These are phyloP conservation scores for Metschnikowia aberdeeniae DNA, from an alignment of 805 yeast species.

Conservation along the genomic window DNA sequence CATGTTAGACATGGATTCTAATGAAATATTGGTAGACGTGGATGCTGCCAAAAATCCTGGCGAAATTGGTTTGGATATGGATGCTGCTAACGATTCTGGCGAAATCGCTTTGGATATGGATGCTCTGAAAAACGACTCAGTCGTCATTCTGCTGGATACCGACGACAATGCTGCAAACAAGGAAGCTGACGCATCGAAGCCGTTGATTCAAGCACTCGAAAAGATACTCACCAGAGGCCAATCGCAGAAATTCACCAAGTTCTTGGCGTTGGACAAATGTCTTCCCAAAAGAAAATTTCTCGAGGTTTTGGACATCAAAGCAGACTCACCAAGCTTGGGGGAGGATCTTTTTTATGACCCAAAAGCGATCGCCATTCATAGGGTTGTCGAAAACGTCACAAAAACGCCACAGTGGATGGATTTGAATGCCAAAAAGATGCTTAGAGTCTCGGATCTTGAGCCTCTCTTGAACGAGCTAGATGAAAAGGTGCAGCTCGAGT, in stretches of 20 bases:
- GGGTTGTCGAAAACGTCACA: slow-evolving; percentile 29
- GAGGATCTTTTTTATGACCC: slow-evolving; percentile 24
- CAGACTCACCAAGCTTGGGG: background rate
- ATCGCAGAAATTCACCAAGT: slow-evolving; percentile 44
- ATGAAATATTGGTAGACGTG: background rate
- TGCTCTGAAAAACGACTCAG: background rate
- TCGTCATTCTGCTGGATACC: background rate
- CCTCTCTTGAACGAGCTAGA: slow-evolving; percentile 19
- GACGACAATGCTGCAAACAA: background rate
- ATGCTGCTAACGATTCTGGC: slow-evolving; percentile 7
- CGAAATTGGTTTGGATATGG: slow-evolving; percentile 23
- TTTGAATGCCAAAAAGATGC: slow-evolving; percentile 14
- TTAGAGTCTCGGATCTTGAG: slow-evolving; percentile 11
- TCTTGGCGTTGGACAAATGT: slow-evolving; percentile 84
- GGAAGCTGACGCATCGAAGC: background rate
- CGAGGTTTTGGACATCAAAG: slow-evolving; percentile 44
- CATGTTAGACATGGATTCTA: background rate
- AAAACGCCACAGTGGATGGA: slow-evolving; percentile 13
- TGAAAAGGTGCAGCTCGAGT: slow-evolving; percentile 19
- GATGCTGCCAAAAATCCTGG: background rate
- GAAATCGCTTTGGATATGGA: slow-evolving; percentile 1
- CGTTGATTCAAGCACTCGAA: background rate
- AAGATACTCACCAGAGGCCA: background rate
- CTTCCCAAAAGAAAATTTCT: slow-evolving; percentile 59
- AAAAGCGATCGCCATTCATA: slow-evolving; percentile 32